A percentile compares a stretch with the other conserved stretches of the same genome.
phyloP scores from a whole-genome alignment of 2,329 filamentous ascomycete species.

The Sclerotinia minor region DNA sequence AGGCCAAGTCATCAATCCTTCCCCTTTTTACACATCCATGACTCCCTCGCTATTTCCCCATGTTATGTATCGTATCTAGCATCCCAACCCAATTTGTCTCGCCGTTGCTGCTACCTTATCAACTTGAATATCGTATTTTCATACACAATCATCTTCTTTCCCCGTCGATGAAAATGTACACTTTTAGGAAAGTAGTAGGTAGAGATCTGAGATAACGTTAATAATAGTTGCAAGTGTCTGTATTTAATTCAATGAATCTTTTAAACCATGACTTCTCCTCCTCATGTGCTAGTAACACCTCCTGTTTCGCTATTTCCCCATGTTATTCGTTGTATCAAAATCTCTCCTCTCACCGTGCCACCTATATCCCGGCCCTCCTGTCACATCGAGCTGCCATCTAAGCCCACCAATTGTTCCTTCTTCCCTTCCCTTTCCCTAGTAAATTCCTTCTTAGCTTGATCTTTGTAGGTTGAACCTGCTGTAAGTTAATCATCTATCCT shows the following conservation, averaged over 20 bases:
- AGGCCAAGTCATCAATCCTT: not conserved
- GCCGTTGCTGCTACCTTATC: not conserved
- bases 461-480: not conserved
- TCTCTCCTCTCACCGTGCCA: not conserved
- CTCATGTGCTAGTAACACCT: not conserved
- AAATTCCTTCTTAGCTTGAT: not conserved
- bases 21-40: not conserved
- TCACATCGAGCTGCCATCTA: slow-evolving; percentile 24
- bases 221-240: not conserved
- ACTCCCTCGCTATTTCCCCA: slow-evolving; percentile 8
- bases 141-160: not conserved
- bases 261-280: not conserved
- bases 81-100: slow-evolving; percentile 4
- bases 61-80: not conserved
- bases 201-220: not conserved
- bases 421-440: not conserved
- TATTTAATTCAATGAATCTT: not conserved
- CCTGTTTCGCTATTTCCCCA: not conserved
- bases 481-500: not conserved
- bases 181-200: not conserved
- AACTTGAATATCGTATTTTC: not conserved
- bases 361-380: slow-evolving; percentile 11
- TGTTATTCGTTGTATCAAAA: not conserved
- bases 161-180: no score
- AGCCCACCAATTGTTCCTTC: not conserved